These are phyloP conservation scores for Leptodontidium sp. DNA, from an alignment of 2,329 filamentous ascomycete genomes.

Conservation along the genomic window DNA sequence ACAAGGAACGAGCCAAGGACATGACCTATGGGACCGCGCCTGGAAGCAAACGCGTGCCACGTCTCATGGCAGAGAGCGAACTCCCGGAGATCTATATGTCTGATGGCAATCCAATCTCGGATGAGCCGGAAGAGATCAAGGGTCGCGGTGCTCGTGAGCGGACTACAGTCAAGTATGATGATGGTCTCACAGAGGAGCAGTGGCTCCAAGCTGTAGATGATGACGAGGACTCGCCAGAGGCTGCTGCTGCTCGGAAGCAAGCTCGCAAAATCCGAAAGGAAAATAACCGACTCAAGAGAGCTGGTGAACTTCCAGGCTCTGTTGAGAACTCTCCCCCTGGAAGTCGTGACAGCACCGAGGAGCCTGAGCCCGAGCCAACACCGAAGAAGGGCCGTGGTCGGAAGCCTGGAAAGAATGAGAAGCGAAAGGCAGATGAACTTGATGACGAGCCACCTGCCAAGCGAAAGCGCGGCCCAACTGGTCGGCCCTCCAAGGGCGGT, in stretches of 20 bases:
- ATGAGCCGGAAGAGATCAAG: conserved; percentile 79
- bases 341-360: conserved; percentile 86
- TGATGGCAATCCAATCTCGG: conserved; percentile 81
- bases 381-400: conserved; percentile 85
- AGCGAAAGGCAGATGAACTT: conserved; percentile 77
- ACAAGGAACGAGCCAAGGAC: conserved; percentile 74
- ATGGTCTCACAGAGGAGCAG: conserved; percentile 97
- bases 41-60: conserved; percentile 71
- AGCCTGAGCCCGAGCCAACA: conserved; percentile 74
- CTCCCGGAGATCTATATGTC: conserved; percentile 93
- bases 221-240: conserved; percentile 92
- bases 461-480: conserved; percentile 77
- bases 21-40: conserved; percentile 74
- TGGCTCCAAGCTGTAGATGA: conserved; percentile 99
- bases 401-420: conserved; percentile 75
- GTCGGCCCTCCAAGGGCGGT: conserved; percentile 65
- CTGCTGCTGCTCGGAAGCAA: conserved; percentile 88
- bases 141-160: conserved; percentile 95
- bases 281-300: conserved; percentile 74
- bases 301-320: conserved; percentile 43
- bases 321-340: conserved; percentile 74
- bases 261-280: conserved; percentile 83
- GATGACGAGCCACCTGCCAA: conserved; percentile 76
- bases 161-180: conserved; percentile 93
- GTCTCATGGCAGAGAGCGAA: conserved; percentile 87